These are phyloP conservation scores for Ceratocystis destructans DNA, from an alignment of 2,329 filamentous ascomycete species.

Conservation along the genomic window DNA sequence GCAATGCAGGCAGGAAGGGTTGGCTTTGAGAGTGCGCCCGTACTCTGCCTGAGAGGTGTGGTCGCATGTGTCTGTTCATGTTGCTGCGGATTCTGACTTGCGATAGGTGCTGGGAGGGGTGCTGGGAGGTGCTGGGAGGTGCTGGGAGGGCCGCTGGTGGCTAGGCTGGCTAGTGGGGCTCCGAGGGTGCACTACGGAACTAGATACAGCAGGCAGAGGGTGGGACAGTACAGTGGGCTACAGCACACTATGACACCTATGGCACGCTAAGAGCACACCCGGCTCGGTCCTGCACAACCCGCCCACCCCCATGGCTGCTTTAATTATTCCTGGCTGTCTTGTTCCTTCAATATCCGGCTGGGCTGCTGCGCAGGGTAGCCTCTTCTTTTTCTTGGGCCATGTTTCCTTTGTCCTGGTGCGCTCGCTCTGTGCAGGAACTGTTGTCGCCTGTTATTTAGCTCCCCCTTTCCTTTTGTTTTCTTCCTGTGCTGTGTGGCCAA, in stretches of 20 bases:
- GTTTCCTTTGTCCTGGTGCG: neutral
- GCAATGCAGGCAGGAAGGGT: too few relatives aligned
- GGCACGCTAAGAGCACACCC: neutral
- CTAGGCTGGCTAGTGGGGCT: too few relatives aligned
- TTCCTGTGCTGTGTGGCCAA: neutral
- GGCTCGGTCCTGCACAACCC: neutral
- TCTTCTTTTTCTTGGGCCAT: neutral
- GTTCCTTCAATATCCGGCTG: conserved; percentile 7
- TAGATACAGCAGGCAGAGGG: neutral
- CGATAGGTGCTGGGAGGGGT: too few relatives aligned
- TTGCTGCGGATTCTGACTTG: too few relatives aligned
- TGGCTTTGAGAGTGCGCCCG: too few relatives aligned
- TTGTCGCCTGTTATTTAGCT: neutral
- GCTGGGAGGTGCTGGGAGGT: too few relatives aligned
- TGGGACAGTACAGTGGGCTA: neutral
- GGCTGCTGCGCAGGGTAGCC: conserved; percentile 5
- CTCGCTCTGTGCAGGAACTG: neutral
- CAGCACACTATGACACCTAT: neutral
- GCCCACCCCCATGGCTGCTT: neutral
- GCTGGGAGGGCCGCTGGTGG: too few relatives aligned
- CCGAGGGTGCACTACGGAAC: neutral
- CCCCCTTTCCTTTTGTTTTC: neutral
- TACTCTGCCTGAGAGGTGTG: too few relatives aligned
- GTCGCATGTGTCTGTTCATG: too few relatives aligned
- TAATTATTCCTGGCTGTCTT: neutral